phyloP scores from a whole-genome alignment of 768 basidiomycete species.

The Leccinellum luteum region DNA sequence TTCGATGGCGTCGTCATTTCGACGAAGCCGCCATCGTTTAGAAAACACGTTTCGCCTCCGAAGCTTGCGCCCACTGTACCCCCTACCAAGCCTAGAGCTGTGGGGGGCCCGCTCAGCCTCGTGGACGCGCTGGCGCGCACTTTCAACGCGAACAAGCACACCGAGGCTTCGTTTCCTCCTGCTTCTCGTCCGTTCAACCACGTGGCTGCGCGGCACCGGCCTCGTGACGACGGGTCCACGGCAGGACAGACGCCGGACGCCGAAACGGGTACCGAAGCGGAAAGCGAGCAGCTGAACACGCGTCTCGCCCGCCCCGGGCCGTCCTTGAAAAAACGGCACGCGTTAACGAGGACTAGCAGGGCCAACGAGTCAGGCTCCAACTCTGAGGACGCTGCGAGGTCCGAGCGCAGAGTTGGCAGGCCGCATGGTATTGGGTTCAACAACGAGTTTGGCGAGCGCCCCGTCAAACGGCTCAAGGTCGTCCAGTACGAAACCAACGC shows the following conservation, averaged over 20 bases:
- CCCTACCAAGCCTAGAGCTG: background rate
- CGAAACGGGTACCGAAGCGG: slow-evolving; percentile 20
- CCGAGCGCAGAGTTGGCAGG: background rate
- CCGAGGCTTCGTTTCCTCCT: background rate
- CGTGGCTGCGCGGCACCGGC: background rate
- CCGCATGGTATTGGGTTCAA: background rate
- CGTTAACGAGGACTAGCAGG: background rate
- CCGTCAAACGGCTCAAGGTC: slow-evolving; percentile 17
- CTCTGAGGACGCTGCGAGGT: slow-evolving; percentile 8
- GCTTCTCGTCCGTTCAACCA: background rate
- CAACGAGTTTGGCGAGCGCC: slow-evolving; percentile 6
- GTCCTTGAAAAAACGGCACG: background rate
- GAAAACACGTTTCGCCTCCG: background rate
- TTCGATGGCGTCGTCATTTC: slow-evolving; percentile 27
- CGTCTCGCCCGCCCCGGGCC: background rate
- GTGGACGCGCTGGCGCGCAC: slow-evolving; percentile 25
- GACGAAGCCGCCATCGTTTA: slow-evolving; percentile 3
- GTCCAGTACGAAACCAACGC: slow-evolving; percentile 22
- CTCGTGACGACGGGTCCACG: background rate
- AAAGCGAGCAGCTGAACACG: slow-evolving; percentile 16
- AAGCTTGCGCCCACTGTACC: background rate
- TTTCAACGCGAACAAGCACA: slow-evolving; percentile 26
- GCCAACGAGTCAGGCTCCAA: background rate
- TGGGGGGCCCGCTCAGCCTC: slow-evolving; percentile 8
- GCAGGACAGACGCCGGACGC: slow-evolving; percentile 13